Conservation (phyloP, 768 basidiomycete genomes). For the Agrocybe chaxingu region DNA sequence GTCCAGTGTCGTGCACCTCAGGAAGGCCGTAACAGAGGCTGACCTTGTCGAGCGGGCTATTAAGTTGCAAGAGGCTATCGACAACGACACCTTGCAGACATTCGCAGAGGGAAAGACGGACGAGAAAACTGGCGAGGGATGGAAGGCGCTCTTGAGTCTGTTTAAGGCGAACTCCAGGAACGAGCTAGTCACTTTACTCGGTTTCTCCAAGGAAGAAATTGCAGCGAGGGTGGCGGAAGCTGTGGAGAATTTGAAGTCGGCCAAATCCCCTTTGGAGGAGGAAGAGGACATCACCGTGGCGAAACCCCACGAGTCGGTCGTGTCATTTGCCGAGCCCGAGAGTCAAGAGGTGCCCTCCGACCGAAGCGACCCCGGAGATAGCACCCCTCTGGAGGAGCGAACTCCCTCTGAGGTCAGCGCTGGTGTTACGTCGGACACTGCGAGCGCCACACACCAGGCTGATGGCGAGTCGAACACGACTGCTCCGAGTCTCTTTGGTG, state of each 20-base stretch:
- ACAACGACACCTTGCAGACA: slow-evolving; percentile 50
- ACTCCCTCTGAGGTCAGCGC: slow-evolving; percentile 76
- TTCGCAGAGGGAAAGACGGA: slow-evolving; percentile 66
- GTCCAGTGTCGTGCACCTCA: slow-evolving; percentile 76
- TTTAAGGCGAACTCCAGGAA: slow-evolving; percentile 89
- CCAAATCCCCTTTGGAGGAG: slow-evolving; percentile 32
- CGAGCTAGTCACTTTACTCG: slow-evolving; percentile 85
- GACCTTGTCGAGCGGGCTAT: slow-evolving; percentile 71
- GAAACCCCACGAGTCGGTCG: slow-evolving; percentile 67
- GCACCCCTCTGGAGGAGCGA: slow-evolving; percentile 42
- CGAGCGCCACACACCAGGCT: slow-evolving; percentile 49
- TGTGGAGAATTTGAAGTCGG: slow-evolving; percentile 65
- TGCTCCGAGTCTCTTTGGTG: slow-evolving; percentile 84
- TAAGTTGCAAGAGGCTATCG: slow-evolving; percentile 60
- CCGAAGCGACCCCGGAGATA: slow-evolving; percentile 36
- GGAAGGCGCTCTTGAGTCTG: slow-evolving; percentile 86
- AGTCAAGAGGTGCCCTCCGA: slow-evolving; percentile 38
- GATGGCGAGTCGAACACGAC: slow-evolving; percentile 83
- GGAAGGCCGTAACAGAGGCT: slow-evolving; percentile 74
- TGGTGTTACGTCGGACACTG: slow-evolving; percentile 59
- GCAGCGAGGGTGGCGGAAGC: slow-evolving; percentile 77
- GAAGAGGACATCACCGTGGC: slow-evolving; percentile 33
- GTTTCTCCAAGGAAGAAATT: slow-evolving; percentile 89
- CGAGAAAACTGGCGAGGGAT: slow-evolving; percentile 49
- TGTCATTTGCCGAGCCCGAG: slow-evolving; percentile 83